These are phyloP conservation scores for Linanthus parryae DNA, from an alignment of 148 eudicot genomes.

Conservation along the genomic window DNA sequence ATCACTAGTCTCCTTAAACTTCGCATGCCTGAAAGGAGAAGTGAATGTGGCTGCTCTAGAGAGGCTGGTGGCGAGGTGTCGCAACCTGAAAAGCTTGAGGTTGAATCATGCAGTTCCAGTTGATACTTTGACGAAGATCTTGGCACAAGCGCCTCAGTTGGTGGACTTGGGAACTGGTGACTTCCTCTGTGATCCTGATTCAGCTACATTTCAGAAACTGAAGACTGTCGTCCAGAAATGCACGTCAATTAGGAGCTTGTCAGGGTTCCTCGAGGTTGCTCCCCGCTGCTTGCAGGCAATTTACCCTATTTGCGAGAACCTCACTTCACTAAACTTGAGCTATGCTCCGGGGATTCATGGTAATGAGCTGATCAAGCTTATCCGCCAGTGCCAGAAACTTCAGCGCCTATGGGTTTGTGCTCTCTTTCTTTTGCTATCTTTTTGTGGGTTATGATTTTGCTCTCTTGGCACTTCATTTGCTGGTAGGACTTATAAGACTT, in stretches of 20 bases:
- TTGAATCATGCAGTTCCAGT: slow-evolving; percentile 60
- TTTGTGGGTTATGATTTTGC: no score
- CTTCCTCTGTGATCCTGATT: slow-evolving; percentile 49
- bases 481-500: no score
- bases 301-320: slow-evolving; percentile 54
- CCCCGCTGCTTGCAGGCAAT: slow-evolving; percentile 54
- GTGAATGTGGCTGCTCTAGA: slow-evolving; percentile 56
- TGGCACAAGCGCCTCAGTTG: slow-evolving; percentile 60
- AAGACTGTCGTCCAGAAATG: slow-evolving; percentile 37
- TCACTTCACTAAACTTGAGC: slow-evolving; percentile 70
- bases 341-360: slow-evolving; percentile 65
- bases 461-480: no score
- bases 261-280: slow-evolving; percentile 66
- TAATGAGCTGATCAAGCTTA: slow-evolving; percentile 54
- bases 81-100: slow-evolving; percentile 48
- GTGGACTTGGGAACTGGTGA: slow-evolving; percentile 70
- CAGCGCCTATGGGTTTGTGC: slow-evolving; percentile 65
- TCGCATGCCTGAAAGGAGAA: slow-evolving; percentile 80
- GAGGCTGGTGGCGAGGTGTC: slow-evolving; percentile 63
- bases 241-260: slow-evolving; percentile 57
- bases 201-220: slow-evolving; percentile 42
- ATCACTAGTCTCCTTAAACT: slow-evolving; percentile 72
- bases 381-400: slow-evolving; percentile 58
- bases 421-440: neutral
- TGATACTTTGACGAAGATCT: slow-evolving; percentile 51